Conservation (phyloP, 1,284 basidiomycete genomes). For the Cryptococcus jaspeensis region DNA sequence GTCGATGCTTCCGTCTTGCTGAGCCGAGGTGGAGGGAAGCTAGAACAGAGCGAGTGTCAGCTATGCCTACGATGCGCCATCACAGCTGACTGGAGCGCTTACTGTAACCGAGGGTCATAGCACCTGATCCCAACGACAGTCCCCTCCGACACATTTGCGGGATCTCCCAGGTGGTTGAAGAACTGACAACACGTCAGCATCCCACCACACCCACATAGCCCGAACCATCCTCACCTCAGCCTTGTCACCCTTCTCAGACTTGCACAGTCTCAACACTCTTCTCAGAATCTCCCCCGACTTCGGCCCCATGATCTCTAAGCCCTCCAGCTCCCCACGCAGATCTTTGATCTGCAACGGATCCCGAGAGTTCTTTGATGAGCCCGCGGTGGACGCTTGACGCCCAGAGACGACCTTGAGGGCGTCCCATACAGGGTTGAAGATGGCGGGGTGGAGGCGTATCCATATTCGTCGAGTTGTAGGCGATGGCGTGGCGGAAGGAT, state of each 20-base stretch:
- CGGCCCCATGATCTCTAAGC: constrained; percentile 83
- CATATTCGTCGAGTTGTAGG: constrained; percentile 55
- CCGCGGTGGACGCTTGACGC: not conserved
- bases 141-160: constrained; percentile 65
- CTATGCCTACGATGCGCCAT: not conserved
- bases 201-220: not conserved
- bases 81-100: constrained; percentile 5
- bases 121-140: constrained; percentile 74
- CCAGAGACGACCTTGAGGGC: constrained; percentile 51
- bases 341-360: constrained; percentile 62
- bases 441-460: constrained; percentile 74
- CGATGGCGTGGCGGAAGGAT: constrained; percentile 33
- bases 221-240: constrained; percentile 56
- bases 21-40: constrained; percentile 31
- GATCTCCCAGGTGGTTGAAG: constrained; percentile 65
- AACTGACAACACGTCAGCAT: constrained; percentile 55
- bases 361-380: constrained; percentile 28
- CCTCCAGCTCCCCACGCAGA: constrained; percentile 66
- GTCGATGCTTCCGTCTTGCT: not conserved
- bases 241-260: constrained; percentile 61
- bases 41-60: constrained; percentile 2
- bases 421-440: constrained; percentile 60
- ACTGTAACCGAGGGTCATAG: constrained; percentile 63
- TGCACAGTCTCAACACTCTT: constrained; percentile 64
- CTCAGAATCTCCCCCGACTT: constrained; percentile 73